phyloP scores from a whole-genome alignment of 164 flowering plant genomes.

The Annona squamosa region DNA sequence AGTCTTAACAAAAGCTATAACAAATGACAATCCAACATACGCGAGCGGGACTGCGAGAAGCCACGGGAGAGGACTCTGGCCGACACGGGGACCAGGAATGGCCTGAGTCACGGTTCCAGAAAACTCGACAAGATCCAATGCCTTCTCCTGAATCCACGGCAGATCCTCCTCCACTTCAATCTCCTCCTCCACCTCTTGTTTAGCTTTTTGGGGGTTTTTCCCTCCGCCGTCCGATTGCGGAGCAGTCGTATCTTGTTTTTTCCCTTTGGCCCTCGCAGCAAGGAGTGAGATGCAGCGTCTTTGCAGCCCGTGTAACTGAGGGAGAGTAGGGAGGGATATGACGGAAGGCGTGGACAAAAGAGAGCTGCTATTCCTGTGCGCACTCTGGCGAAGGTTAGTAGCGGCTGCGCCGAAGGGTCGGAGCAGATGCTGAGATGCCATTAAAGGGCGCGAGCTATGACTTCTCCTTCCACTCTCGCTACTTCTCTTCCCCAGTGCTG shows the following conservation, averaged over 20 bases:
- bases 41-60: constrained; percentile 74
- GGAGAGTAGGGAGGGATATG: constrained; percentile 6
- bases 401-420: not conserved
- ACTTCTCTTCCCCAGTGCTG: not conserved
- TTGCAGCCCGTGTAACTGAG: not conserved
- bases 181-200: constrained; percentile 29
- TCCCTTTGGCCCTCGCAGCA: constrained; percentile 16
- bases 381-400: constrained; percentile 6
- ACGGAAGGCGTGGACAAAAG: not conserved
- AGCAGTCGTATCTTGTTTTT: constrained; percentile 8
- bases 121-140: constrained; percentile 86
- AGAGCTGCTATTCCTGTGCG: not conserved
- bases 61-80: constrained; percentile 75
- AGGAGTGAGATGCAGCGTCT: not conserved
- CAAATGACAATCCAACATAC: constrained; percentile 63
- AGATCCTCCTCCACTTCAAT: constrained; percentile 75
- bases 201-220: constrained; percentile 8
- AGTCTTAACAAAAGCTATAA: constrained; percentile 66
- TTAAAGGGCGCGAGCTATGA: not conserved
- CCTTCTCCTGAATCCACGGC: constrained; percentile 94
- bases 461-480: not conserved
- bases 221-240: constrained; percentile 1
- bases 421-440: constrained; percentile 5
- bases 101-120: constrained; percentile 87
- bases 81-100: constrained; percentile 89